phyloP scores from a whole-genome alignment of 169 alveolate genomes.

The Cryptosporidium felis region DNA sequence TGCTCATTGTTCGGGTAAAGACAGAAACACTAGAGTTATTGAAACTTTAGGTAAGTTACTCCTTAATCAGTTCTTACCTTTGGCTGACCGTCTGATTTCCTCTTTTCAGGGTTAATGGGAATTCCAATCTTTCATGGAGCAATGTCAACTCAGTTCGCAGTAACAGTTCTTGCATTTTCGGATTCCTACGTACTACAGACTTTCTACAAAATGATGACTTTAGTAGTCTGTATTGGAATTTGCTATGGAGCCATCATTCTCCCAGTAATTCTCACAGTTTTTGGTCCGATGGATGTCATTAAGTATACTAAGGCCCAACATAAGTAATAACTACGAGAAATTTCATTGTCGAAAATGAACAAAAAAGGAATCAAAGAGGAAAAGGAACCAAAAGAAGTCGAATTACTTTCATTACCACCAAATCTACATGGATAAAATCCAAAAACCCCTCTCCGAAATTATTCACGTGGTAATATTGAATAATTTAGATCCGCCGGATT shows the following conservation, averaged over 20 bases:
- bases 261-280: constrained; percentile 58
- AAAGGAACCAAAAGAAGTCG: no score
- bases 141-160: constrained; percentile 83
- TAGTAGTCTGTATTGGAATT: constrained; percentile 75
- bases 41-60: constrained; percentile 79
- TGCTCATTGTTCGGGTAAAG: constrained; percentile 81
- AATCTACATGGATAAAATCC: no score
- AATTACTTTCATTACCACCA: no score
- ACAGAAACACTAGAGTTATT: constrained; percentile 79
- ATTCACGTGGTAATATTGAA: no score
- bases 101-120: constrained; percentile 75
- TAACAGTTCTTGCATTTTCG: constrained; percentile 78
- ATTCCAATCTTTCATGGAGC: constrained; percentile 84
- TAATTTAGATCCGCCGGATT: no score
- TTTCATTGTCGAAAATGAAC: no score
- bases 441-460: no score
- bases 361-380: no score
- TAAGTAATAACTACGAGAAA: neutral
- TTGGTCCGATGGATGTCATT: constrained; percentile 72
- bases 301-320: constrained; percentile 50
- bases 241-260: constrained; percentile 71
- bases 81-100: neutral
- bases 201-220: constrained; percentile 82
- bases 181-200: constrained; percentile 79
- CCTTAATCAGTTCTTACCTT: neutral